A percentile compares a stretch with the other conserved stretches of the same genome.
Conservation (phyloP, 2,329 filamentous ascomycete genomes). For the Periglandula ipomoeae region DNA sequence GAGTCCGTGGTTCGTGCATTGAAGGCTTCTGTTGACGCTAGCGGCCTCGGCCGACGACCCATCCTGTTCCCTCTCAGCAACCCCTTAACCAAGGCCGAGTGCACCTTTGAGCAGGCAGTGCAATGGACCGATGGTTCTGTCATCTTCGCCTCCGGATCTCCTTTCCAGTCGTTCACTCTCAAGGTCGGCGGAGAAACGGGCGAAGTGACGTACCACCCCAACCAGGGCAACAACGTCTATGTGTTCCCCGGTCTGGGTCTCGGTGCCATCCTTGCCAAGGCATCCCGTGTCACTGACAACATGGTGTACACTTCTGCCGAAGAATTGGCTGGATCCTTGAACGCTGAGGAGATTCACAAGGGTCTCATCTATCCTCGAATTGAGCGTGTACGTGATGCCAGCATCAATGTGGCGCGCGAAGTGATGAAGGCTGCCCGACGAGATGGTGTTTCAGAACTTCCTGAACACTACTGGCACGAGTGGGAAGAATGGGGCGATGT, state of each 20-base stretch:
- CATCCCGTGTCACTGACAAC: constrained; percentile 75
- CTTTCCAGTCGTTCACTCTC: constrained; percentile 66
- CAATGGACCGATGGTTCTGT: constrained; percentile 83
- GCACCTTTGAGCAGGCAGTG: constrained; percentile 90
- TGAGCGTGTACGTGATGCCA: constrained; percentile 84
- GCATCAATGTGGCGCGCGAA: constrained; percentile 74
- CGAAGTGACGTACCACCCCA: constrained; percentile 61
- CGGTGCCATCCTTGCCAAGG: constrained; percentile 84
- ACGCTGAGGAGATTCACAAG: constrained; percentile 68
- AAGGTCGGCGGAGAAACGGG: constrained; percentile 47
- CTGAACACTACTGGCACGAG: constrained; percentile 60
- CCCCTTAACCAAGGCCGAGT: constrained; percentile 92
- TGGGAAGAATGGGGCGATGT: constrained; percentile 66
- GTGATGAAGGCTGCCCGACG: constrained; percentile 87
- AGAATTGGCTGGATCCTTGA: constrained; percentile 69
- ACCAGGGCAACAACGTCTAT: constrained; percentile 82
- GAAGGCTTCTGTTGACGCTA: constrained; percentile 53
- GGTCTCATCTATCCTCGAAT: constrained; percentile 89
- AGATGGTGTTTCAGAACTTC: constrained; percentile 63
- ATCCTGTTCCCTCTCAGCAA: constrained; percentile 97
- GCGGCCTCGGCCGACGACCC: constrained; percentile 63
- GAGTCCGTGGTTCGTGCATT: constrained; percentile 70
- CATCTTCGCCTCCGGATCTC: constrained; percentile 91
- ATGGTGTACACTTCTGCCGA: constrained; percentile 96
- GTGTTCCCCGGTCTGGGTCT: constrained; percentile 96